A percentile compares a stretch with the other conserved stretches of the same genome.
phyloP scores from a whole-genome alignment of 2,329 filamentous ascomycete genomes.

The Exophiala viscosa region DNA sequence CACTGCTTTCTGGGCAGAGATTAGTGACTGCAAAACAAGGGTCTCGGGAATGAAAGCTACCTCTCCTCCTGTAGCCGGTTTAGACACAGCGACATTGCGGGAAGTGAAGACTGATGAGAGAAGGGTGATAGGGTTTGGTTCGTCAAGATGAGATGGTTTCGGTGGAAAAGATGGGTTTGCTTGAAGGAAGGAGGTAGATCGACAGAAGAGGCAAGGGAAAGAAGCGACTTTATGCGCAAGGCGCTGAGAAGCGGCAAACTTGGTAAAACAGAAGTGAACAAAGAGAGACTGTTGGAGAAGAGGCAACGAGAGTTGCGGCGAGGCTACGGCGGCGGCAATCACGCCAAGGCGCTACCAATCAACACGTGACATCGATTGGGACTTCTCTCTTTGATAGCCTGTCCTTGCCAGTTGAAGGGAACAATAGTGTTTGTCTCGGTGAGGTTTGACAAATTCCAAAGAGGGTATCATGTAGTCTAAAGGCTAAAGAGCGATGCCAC shows the following conservation, averaged over 20 bases:
- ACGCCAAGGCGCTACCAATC: too few relatives aligned
- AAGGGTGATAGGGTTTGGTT: neutral
- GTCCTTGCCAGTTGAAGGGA: too few relatives aligned
- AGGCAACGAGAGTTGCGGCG: neutral
- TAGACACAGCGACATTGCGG: slow-evolving; percentile 75
- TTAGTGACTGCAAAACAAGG: slow-evolving; percentile 18
- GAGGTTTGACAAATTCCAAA: too few relatives aligned
- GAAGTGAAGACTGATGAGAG: neutral
- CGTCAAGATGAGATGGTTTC: neutral
- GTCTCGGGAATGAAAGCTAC: slow-evolving; percentile 49
- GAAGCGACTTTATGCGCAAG: neutral
- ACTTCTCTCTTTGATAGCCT: too few relatives aligned
- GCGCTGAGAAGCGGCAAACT: neutral
- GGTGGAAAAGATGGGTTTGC: neutral
- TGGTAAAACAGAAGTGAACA: slow-evolving; percentile 7
- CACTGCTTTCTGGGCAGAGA: slow-evolving; percentile 73
- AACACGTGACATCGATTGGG: too few relatives aligned
- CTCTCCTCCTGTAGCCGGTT: slow-evolving; percentile 86
- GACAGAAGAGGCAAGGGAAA: neutral
- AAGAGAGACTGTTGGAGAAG: slow-evolving; percentile 4
- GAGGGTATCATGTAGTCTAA: too few relatives aligned
- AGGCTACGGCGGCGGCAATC: neutral
- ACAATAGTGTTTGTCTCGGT: too few relatives aligned
- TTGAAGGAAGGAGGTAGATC: neutral
- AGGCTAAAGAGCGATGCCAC: too few relatives aligned